A percentile compares a stretch with the other conserved stretches of the same genome.
Conservation (phyloP, 148 eudicot species). For the Amaranthus hypochondriacus region DNA sequence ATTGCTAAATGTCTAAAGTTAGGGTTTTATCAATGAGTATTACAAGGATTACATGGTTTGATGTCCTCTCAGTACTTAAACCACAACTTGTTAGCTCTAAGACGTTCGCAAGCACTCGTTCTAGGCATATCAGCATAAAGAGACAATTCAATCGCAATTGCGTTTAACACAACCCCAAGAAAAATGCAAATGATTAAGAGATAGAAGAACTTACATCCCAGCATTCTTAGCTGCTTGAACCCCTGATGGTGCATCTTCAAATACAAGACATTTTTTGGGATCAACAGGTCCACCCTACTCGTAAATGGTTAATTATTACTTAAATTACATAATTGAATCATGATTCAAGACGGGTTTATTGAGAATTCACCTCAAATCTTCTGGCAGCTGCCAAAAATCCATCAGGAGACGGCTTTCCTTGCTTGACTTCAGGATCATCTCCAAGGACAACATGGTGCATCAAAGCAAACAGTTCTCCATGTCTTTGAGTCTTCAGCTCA, state of each 20-base stretch:
- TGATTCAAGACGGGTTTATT: not conserved
- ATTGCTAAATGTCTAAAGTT: no score
- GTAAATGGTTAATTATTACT: not conserved
- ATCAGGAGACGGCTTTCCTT: slow-evolving; percentile 95
- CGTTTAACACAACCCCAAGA: not conserved
- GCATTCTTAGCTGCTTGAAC: slow-evolving; percentile 92
- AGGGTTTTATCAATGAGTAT: no score
- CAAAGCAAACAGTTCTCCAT: slow-evolving; percentile 68
- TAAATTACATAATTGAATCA: not conserved
- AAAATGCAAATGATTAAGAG: not conserved
- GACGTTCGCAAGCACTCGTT: not conserved
- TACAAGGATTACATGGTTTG: no score
- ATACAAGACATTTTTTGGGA: slow-evolving; percentile 63
- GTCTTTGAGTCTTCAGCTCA: slow-evolving; percentile 78
- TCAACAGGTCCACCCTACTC: slow-evolving; percentile 78
- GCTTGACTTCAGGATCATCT: slow-evolving; percentile 96
- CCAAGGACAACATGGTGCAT: slow-evolving; percentile 96
- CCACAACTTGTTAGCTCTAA: not conserved
- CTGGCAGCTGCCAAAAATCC: slow-evolving; percentile 79
- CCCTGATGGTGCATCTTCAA: slow-evolving; percentile 95
- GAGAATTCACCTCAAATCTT: slow-evolving; percentile 74
- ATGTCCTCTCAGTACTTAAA: no score
- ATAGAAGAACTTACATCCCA: slow-evolving; percentile 65
- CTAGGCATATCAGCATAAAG: not conserved
- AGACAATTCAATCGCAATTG: not conserved